Conservation (phyloP, 139 green algal species). For the Chlamydomonas applanata region DNA sequence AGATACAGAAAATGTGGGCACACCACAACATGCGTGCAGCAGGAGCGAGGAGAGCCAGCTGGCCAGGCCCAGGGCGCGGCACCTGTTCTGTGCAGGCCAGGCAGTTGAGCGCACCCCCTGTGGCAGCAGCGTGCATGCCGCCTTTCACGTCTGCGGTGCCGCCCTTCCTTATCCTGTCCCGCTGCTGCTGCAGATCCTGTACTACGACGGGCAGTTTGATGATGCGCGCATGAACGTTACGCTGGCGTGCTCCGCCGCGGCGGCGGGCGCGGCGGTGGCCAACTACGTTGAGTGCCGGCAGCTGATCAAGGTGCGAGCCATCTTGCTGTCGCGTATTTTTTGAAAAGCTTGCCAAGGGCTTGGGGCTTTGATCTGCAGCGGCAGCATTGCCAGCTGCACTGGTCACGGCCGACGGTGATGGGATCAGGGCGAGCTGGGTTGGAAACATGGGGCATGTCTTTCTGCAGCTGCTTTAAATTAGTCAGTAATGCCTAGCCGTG, state of each 20-base stretch:
- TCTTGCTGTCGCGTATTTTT: not conserved
- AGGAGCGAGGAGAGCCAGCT: no score
- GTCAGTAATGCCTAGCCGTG: no score
- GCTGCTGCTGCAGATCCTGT: slow-evolving; percentile 72
- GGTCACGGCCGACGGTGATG: not conserved
- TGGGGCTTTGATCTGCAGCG: slow-evolving; percentile 1
- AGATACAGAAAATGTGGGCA: no score
- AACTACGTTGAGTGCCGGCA: slow-evolving; percentile 80
- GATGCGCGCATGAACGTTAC: slow-evolving; percentile 86
- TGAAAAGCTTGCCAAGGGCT: no score
- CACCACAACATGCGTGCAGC: no score
- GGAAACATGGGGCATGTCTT: no score
- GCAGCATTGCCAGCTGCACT: not conserved
- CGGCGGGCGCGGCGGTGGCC: slow-evolving; percentile 75
- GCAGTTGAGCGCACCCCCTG: no score
- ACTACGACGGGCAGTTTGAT: slow-evolving; percentile 98
- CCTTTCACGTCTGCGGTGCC: not conserved
- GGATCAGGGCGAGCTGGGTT: no score
- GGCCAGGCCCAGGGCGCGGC: no score
- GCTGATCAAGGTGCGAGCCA: slow-evolving; percentile 77
- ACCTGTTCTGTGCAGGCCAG: no score
- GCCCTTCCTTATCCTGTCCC: no score
- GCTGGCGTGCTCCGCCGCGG: slow-evolving; percentile 86
- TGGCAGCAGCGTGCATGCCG: not conserved
- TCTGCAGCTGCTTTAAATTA: no score